Evolutionary conservation across 768 basidiomycete species (phyloP), one percentile per base, ranked within the genome.

Genomic region (Suillus discolor): DNA sequence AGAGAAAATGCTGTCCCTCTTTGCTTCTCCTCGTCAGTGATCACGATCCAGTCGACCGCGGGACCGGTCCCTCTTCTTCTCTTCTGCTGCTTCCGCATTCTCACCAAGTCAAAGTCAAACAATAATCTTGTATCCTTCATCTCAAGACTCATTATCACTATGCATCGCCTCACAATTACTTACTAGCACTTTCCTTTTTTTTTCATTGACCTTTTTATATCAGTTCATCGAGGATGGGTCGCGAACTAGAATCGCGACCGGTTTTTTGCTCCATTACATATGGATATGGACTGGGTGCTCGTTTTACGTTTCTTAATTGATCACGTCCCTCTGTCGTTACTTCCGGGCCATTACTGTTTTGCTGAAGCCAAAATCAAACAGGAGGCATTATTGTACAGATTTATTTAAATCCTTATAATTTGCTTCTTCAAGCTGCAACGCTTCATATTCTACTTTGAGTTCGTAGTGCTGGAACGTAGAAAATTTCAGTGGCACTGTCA

Each of bases 1-100:
- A 3, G 92, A 93, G 81, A 94, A 94, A 69, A 85, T 94, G 63
- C 83, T 94, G 65, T 92, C 92, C 39, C 80, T 94, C 68, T 94
- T 94, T 76, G 89, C 89, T 51, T 86, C 90, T 34, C 89, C 90
- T 66, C 89, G 85, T 65, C 85, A 83, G 71, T 72, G 75, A 57
- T 75, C 72, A 68, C 34, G 61, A 53, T 20, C 57, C 64, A 64
- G 68, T 41, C 51, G 38, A 47, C 45, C 45, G 54, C 65, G 62
- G 73, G 67, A 71, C 68, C 76, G 74, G 64, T 72, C 71, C 69
- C 67, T 66, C 44, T 20, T 38, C 53, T 20, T 38, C 20, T n/a
- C 44, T 41, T 38, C 44, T 59, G 20, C 41, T 28, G 3, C 47
- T n/a, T 13, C 25, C n/a, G 16, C 59, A 41, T 57, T 45, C 34